Conservation (phyloP, 208 protist genomes). For the Acanthamoeba triangularis region DNA sequence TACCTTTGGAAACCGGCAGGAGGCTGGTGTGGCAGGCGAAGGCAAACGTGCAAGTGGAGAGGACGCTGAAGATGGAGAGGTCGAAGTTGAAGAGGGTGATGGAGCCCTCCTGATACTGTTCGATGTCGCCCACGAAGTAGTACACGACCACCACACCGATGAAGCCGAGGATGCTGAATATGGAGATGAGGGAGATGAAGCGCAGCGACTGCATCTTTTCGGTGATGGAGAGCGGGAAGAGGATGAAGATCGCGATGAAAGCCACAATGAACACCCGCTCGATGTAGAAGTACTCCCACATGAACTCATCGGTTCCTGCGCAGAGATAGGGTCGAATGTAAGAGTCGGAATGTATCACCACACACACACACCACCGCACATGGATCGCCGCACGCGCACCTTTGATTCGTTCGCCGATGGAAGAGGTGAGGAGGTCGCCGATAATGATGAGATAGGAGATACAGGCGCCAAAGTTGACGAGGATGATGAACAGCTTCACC, state of each 20-base stretch:
- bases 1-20: conserved; percentile 10
- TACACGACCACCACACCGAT: conserved; percentile 29
- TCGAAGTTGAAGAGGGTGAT: conserved; percentile 26
- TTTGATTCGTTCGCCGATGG: conserved; percentile 19
- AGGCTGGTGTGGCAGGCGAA: conserved; percentile 41
- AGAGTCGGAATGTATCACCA: background rate
- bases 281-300: conserved; percentile 49
- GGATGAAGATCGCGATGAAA: conserved; percentile 38
- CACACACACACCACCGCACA: background rate
- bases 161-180: conserved; percentile 24
- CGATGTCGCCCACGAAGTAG: conserved; percentile 3
- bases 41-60: conserved; percentile 16
- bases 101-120: conserved; percentile 30
- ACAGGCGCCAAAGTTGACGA: conserved; percentile 40
- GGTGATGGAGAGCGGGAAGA: conserved; percentile 39
- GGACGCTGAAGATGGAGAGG: conserved; percentile 26
- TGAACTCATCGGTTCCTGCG: background rate
- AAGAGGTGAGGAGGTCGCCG: conserved; percentile 17
- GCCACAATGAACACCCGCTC: conserved; percentile 26
- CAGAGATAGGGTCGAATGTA: background rate
- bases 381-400: background rate
- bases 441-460: conserved; percentile 44
- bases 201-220: conserved; percentile 42
- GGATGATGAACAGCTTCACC: conserved; percentile 21
- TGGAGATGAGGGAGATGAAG: conserved; percentile 26